Percentiles rank a stretch among this genome's conserved stretches.
Conservation (phyloP, 2,329 filamentous ascomycete genomes). For the Colletotrichum nymphaeae region DNA sequence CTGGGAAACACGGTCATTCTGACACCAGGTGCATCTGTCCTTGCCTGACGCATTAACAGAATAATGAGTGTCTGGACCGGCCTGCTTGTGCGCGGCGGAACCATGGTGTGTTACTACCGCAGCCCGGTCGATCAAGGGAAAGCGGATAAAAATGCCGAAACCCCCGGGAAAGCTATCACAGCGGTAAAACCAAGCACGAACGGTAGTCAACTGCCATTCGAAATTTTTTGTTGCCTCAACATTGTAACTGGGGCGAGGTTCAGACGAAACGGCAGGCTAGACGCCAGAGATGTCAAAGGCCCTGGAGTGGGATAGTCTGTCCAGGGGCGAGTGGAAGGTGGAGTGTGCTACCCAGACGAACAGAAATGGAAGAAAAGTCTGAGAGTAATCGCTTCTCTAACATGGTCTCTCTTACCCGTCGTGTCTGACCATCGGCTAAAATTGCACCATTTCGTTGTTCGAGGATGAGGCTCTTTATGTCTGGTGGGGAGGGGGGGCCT, state of each 20-base stretch:
- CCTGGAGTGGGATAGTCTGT: no score
- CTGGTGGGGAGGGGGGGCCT: background rate
- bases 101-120: no score
- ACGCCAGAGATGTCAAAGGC: background rate
- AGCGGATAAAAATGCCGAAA: background rate
- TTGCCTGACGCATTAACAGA: background rate
- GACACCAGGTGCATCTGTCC: background rate
- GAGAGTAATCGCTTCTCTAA: background rate
- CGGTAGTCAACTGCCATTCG: background rate
- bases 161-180: background rate
- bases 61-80: no score
- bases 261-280: conserved; percentile 9
- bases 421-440: background rate
- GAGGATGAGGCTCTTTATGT: background rate
- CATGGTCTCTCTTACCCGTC: background rate
- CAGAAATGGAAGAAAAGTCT: background rate
- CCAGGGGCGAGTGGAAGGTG: background rate
- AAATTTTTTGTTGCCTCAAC: background rate
- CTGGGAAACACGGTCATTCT: no score
- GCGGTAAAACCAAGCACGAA: background rate
- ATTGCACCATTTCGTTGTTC: background rate
- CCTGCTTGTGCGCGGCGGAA: no score
- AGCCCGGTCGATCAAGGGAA: background rate
- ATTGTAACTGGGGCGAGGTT: background rate
- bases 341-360: background rate